Evolutionary conservation across 1,284 basidiomycete species (phyloP).

Genomic region (Vanrija sp.): DNA sequence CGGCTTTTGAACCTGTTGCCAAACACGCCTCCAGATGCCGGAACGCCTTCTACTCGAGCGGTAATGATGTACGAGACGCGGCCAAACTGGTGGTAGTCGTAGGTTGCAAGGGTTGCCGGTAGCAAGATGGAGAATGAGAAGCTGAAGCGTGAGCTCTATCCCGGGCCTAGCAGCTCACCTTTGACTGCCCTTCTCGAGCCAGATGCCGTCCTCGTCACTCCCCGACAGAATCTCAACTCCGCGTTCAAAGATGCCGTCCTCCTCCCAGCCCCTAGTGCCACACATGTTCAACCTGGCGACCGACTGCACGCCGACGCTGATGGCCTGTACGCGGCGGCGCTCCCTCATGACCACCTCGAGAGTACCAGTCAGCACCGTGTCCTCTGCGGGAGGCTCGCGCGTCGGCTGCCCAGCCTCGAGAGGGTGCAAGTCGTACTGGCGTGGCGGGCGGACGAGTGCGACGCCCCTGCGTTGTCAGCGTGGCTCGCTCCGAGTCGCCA

Average conservation of each 20-base stretch:
- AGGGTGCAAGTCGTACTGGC: conserved; percentile 31
- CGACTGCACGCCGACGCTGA: conserved; percentile 42
- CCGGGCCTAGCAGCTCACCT: conserved; percentile 13
- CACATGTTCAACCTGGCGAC: conserved; percentile 38
- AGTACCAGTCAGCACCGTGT: conserved; percentile 41
- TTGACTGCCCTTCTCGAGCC: conserved; percentile 41
- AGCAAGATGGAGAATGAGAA: conserved; percentile 37
- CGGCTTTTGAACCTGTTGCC: conserved; percentile 11
- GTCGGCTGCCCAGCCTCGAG: conserved; percentile 21
- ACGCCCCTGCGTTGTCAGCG: conserved; percentile 31
- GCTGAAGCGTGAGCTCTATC: conserved; percentile 5
- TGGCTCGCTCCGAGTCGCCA: too few species aligned
- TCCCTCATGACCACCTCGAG: conserved; percentile 47
- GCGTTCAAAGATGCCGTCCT: conserved; percentile 44
- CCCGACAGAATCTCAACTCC: conserved; percentile 37
- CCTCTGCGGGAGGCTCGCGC: conserved; percentile 39
- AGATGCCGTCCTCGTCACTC: conserved; percentile 36
- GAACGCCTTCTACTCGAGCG: conserved; percentile 23
- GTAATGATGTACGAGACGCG: conserved; percentile 37
- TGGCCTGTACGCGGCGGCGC: conserved; percentile 33
- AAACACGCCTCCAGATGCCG: conserved; percentile 2
- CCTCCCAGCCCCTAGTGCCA: conserved; percentile 35
- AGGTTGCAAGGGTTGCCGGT: conserved; percentile 35
- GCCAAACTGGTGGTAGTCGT: conserved; percentile 29
- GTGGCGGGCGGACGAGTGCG: conserved; percentile 34